phyloP scores from a whole-genome alignment of 345 rosid genomes.

The Angophora floribunda region DNA sequence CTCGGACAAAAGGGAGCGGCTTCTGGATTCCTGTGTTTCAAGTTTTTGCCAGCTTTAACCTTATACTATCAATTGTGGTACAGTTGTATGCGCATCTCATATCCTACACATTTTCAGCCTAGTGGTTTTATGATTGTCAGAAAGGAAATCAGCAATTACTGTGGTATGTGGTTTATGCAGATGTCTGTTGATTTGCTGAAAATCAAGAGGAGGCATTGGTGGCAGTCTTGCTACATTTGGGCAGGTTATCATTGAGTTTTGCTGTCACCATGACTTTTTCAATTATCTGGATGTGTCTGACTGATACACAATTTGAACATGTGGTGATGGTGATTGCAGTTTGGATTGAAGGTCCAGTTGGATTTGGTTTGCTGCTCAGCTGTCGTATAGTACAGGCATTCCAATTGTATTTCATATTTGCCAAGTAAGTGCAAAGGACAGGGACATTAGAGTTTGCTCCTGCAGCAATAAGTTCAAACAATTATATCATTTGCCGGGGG shows the following conservation, averaged over 20 bases:
- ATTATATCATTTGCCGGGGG: not conserved
- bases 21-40: slow-evolving; percentile 88
- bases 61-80: slow-evolving; percentile 59
- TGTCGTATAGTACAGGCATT: slow-evolving; percentile 83
- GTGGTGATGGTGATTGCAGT: slow-evolving; percentile 38
- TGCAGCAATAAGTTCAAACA: not conserved
- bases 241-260: slow-evolving; percentile 43
- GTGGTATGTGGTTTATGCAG: slow-evolving; percentile 15
- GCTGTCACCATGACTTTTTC: not conserved
- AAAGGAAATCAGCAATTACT: not conserved
- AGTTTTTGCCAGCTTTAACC: slow-evolving; percentile 67
- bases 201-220: slow-evolving; percentile 42
- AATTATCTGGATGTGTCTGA: not conserved
- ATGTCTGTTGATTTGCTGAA: slow-evolving; percentile 41
- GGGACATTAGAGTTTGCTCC: not conserved
- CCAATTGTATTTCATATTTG: slow-evolving; percentile 78
- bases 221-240: slow-evolving; percentile 84
- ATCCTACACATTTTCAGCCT: not conserved
- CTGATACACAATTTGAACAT: not conserved
- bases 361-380: slow-evolving; percentile 81
- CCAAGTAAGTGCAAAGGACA: slow-evolving; percentile 39
- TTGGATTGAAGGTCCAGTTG: slow-evolving; percentile 91
- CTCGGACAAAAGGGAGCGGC: slow-evolving; percentile 64
- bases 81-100: not conserved
- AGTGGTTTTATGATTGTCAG: not conserved